A percentile compares a stretch with the other conserved stretches of the same genome.
phyloP scores from a whole-genome alignment of 768 basidiomycete species.

The Solioccasus polychromus region DNA sequence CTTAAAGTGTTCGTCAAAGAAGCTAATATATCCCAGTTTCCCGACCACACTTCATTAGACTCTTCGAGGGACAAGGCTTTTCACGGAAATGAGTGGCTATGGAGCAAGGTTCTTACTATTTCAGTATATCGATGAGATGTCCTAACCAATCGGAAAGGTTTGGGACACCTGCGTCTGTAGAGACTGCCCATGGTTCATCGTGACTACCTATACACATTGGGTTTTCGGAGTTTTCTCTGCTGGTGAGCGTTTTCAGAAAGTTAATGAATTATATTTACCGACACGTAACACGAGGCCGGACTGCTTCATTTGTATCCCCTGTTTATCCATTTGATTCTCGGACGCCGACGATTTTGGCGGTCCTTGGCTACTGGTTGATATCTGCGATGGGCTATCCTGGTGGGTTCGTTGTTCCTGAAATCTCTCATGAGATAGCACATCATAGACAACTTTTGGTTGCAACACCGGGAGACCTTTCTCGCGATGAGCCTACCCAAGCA shows the following conservation, averaged over 20 bases:
- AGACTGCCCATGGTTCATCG: conserved; percentile 37
- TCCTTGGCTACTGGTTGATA: conserved; percentile 52
- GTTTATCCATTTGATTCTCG: conserved; percentile 40
- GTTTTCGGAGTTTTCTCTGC: conserved; percentile 41
- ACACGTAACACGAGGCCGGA: conserved; percentile 43
- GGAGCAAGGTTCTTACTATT: conserved; percentile 45
- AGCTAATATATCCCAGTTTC: conserved; percentile 17
- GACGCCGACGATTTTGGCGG: conserved; percentile 49
- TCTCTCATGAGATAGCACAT: conserved; percentile 16
- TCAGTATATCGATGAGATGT: neutral
- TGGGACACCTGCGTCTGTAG: conserved; percentile 40
- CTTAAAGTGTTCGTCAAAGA: neutral
- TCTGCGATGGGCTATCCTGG: conserved; percentile 46
- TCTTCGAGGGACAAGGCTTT: conserved; percentile 11
- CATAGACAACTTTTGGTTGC: conserved; percentile 26
- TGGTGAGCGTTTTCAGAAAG: conserved; percentile 24
- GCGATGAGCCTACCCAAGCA: conserved; percentile 18
- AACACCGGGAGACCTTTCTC: conserved; percentile 25
- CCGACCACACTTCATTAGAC: conserved; percentile 10
- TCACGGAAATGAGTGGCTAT: conserved; percentile 46
- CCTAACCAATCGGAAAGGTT: conserved; percentile 26
- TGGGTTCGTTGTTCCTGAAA: conserved; percentile 29
- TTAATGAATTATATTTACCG: neutral
- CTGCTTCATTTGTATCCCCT: conserved; percentile 47
- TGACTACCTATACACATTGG: conserved; percentile 45